phyloP scores from a whole-genome alignment of 192 early-diverging fungal species.

The Paraglomus brasilianum region DNA sequence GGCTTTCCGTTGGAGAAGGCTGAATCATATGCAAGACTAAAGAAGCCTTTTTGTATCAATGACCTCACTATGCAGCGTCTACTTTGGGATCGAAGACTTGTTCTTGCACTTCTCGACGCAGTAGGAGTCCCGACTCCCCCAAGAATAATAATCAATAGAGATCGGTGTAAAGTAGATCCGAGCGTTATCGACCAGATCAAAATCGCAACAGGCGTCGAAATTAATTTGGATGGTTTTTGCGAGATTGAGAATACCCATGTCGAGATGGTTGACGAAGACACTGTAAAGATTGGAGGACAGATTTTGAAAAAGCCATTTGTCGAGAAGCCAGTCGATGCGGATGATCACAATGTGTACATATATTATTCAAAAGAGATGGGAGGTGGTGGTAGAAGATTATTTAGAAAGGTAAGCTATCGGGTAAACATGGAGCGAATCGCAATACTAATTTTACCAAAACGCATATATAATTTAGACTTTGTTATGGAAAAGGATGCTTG shows the following conservation, averaged over 20 bases:
- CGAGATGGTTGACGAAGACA: slow-evolving; percentile 60
- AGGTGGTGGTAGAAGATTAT: slow-evolving; percentile 73
- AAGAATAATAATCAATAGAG: slow-evolving; percentile 66
- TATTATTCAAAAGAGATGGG: slow-evolving; percentile 83
- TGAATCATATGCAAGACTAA: slow-evolving; percentile 77
- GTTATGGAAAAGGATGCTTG: background rate
- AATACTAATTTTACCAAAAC: background rate
- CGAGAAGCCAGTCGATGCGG: slow-evolving; percentile 95
- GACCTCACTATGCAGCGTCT: slow-evolving; percentile 82
- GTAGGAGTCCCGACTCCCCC: slow-evolving; percentile 83
- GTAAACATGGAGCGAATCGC: background rate
- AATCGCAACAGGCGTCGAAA: slow-evolving; percentile 46
- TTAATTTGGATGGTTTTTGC: slow-evolving; percentile 37
- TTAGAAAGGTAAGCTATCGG: slow-evolving; percentile 60
- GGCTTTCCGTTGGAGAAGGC: slow-evolving; percentile 96
- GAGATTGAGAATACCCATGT: slow-evolving; percentile 9
- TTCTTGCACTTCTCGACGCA: slow-evolving; percentile 74
- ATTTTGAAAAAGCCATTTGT: slow-evolving; percentile 89
- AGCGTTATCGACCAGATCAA: slow-evolving; percentile 52
- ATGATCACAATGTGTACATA: slow-evolving; percentile 96
- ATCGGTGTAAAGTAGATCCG: slow-evolving; percentile 57
- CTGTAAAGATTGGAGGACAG: slow-evolving; percentile 62
- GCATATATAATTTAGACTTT: background rate
- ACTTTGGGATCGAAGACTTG: slow-evolving; percentile 83
- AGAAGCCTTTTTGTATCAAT: slow-evolving; percentile 85